These are phyloP conservation scores for Vigna angularis DNA, from an alignment of 306 rosid genomes.

Conservation along the genomic window DNA sequence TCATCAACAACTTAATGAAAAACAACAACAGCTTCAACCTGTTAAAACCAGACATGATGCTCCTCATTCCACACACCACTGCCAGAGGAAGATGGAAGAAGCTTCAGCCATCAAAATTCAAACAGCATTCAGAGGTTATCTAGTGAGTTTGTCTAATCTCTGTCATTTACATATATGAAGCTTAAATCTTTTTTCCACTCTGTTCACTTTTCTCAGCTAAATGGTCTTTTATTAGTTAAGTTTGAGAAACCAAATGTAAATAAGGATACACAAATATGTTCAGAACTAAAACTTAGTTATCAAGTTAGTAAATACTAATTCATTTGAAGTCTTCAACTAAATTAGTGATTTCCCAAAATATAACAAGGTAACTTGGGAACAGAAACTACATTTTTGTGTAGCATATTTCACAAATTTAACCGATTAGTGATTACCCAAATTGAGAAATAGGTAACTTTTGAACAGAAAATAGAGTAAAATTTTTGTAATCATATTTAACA, in stretches of 20 bases:
- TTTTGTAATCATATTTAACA: background rate
- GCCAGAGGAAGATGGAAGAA: slow-evolving; percentile 55
- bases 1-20: slow-evolving; percentile 38
- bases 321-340: background rate
- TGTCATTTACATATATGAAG: background rate
- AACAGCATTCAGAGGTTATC: slow-evolving; percentile 80
- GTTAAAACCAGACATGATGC: slow-evolving; percentile 42
- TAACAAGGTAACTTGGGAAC: background rate
- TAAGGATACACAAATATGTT: background rate
- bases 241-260: background rate
- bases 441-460: background rate
- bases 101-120: slow-evolving; percentile 77
- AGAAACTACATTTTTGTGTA: background rate
- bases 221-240: background rate
- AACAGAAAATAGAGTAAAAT: background rate
- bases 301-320: background rate
- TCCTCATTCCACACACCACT: slow-evolving; percentile 31
- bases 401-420: slow-evolving; percentile 11
- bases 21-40: slow-evolving; percentile 37
- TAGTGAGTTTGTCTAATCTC: slow-evolving; percentile 66
- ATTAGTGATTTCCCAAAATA: slow-evolving; percentile 9
- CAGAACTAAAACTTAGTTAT: slow-evolving; percentile 10
- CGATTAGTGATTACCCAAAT: background rate
- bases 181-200: background rate
- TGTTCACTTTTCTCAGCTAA: slow-evolving; percentile 11